Percentiles rank a stretch among this genome's conserved stretches.
phyloP scores from a whole-genome alignment of 1,139 yeast genomes.

The Zygosaccharomyces pseudobailii region DNA sequence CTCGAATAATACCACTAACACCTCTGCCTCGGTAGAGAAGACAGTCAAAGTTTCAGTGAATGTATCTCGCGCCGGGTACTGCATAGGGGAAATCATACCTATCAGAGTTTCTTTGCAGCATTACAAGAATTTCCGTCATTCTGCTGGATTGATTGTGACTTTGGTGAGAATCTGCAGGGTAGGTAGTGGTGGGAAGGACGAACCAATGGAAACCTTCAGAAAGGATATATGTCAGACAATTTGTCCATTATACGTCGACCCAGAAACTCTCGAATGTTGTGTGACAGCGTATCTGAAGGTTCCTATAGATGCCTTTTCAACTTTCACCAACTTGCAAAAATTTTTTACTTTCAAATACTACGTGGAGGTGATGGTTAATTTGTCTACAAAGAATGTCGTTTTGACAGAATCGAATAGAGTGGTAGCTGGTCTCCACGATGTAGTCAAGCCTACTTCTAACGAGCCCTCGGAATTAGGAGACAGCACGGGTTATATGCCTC shows the following conservation, averaged over 20 bases:
- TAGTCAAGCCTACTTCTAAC: slow-evolving; percentile 2
- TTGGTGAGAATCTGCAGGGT: slow-evolving; percentile 76
- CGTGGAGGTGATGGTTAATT: slow-evolving; percentile 72
- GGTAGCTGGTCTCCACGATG: slow-evolving; percentile 20
- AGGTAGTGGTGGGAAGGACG: slow-evolving; percentile 55
- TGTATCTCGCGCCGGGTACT: slow-evolving; percentile 63
- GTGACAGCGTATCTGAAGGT: slow-evolving; percentile 62
- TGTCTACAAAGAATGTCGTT: slow-evolving; percentile 45
- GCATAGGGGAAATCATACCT: slow-evolving; percentile 76
- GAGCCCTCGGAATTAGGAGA: slow-evolving; percentile 10
- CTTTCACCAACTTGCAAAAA: slow-evolving; percentile 62
- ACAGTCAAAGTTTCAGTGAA: slow-evolving; percentile 53
- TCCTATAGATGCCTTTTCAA: slow-evolving; percentile 84
- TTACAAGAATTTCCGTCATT: slow-evolving; percentile 62
- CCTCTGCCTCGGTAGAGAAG: slow-evolving; percentile 18
- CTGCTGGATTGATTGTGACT: slow-evolving; percentile 76
- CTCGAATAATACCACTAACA: slow-evolving; percentile 15
- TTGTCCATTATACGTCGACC: slow-evolving; percentile 76
- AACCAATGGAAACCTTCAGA: slow-evolving; percentile 68
- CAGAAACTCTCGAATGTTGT: slow-evolving; percentile 52
- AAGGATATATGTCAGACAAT: slow-evolving; percentile 78
- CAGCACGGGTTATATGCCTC: slow-evolving; percentile 15
- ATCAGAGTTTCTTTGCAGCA: slow-evolving; percentile 63
- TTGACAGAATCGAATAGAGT: slow-evolving; percentile 29
- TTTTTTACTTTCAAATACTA: slow-evolving; percentile 80